These are phyloP conservation scores for Tausonia pullulans DNA, from an alignment of 1,284 basidiomycete species.

Conservation along the genomic window DNA sequence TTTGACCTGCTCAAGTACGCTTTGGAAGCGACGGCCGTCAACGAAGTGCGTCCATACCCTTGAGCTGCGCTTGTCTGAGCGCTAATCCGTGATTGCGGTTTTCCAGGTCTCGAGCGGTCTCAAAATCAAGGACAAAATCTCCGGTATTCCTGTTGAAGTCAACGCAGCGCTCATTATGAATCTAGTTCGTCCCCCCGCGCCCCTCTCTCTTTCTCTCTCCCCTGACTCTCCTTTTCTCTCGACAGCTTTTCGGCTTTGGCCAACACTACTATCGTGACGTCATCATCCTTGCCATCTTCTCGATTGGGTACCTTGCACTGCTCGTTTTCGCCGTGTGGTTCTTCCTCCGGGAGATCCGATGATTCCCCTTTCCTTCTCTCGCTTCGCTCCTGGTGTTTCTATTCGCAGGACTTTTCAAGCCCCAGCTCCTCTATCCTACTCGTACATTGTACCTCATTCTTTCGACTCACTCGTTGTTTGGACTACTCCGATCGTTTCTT, in stretches of 20 bases:
- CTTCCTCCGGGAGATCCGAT: slow-evolving; percentile 36
- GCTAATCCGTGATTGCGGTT: slow-evolving; percentile 33
- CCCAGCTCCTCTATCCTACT: too few species aligned
- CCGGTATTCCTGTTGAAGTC: slow-evolving; percentile 55
- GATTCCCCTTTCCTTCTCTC: background rate
- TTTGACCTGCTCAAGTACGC: slow-evolving; percentile 41
- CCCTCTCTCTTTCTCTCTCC: too few species aligned
- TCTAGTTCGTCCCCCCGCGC: slow-evolving; percentile 40
- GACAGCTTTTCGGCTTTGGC: slow-evolving; percentile 66
- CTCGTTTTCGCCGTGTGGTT: slow-evolving; percentile 63
- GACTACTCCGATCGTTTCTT: slow-evolving; percentile 7
- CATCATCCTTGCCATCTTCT: slow-evolving; percentile 69
- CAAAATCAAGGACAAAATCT: slow-evolving; percentile 63
- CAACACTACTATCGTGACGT: slow-evolving; percentile 67
- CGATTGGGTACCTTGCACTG: slow-evolving; percentile 57
- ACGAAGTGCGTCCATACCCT: too few species aligned
- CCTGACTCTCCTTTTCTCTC: background rate
- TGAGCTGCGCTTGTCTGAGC: too few species aligned
- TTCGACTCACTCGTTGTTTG: slow-evolving; percentile 1
- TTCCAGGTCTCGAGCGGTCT: slow-evolving; percentile 80
- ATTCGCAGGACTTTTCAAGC: too few species aligned
- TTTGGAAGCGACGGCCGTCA: slow-evolving; percentile 57
- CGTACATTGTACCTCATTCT: background rate
- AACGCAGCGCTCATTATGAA: slow-evolving; percentile 74
- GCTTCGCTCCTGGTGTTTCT: background rate